Conservation (phyloP, 2,329 filamentous ascomycete genomes). For the Teratosphaeria destructans region DNA sequence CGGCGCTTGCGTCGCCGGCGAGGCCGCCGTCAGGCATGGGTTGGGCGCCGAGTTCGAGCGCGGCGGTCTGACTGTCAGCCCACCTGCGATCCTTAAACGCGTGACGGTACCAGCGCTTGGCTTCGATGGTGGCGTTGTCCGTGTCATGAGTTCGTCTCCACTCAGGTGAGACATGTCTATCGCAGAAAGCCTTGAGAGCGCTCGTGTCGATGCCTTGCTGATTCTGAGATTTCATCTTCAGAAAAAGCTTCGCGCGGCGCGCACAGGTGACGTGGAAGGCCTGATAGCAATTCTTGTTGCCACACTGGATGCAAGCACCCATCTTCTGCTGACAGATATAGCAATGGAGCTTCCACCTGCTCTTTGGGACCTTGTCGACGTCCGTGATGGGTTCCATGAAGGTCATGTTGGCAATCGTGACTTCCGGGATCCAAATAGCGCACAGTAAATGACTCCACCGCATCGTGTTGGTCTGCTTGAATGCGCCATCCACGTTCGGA, state of each 20-base stretch:
- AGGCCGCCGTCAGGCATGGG: slow-evolving; percentile 32
- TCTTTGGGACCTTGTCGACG: slow-evolving; percentile 92
- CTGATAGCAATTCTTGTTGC: slow-evolving; percentile 93
- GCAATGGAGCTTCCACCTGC: slow-evolving; percentile 73
- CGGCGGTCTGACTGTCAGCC: slow-evolving; percentile 81
- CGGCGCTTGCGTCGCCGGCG: slow-evolving; percentile 22
- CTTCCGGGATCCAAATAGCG: slow-evolving; percentile 97
- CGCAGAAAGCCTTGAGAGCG: slow-evolving; percentile 86
- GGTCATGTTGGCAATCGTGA: slow-evolving; percentile 86
- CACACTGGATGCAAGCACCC: slow-evolving; percentile 97
- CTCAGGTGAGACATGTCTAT: slow-evolving; percentile 84
- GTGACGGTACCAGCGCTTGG: slow-evolving; percentile 79
- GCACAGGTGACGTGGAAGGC: slow-evolving; percentile 97
- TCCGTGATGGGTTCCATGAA: slow-evolving; percentile 99
- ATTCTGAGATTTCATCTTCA: slow-evolving; percentile 93
- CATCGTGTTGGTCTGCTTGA: slow-evolving; percentile 93
- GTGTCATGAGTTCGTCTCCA: slow-evolving; percentile 82
- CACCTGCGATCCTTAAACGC: slow-evolving; percentile 83
- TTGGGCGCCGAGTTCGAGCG: slow-evolving; percentile 66
- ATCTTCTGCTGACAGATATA: slow-evolving; percentile 97
- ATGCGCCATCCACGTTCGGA: slow-evolving; percentile 91
- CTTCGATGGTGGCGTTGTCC: slow-evolving; percentile 65
- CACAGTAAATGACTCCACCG: slow-evolving; percentile 97
- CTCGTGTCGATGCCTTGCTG: slow-evolving; percentile 70
- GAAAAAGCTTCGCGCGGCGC: slow-evolving; percentile 70